Conservation (phyloP, 2,329 filamentous ascomycete species). For the Sarocladiaceae sp. region DNA sequence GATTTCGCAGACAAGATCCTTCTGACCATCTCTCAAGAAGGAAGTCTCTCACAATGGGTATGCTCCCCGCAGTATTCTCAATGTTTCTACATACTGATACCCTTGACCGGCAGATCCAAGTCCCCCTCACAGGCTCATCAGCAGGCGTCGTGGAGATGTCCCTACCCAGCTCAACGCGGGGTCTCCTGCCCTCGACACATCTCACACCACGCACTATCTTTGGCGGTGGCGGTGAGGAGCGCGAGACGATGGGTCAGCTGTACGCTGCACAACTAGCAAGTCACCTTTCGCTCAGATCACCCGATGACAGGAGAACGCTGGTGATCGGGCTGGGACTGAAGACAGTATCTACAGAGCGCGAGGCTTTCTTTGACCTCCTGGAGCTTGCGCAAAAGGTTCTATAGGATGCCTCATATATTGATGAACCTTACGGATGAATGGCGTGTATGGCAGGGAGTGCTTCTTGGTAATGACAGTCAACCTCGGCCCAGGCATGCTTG, state of each 20-base stretch:
- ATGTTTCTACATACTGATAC: not conserved
- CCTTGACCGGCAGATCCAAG: slow-evolving; percentile 57
- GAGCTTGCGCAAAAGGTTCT: slow-evolving; percentile 56
- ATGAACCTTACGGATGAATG: too few relatives aligned
- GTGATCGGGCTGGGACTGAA: slow-evolving; percentile 55
- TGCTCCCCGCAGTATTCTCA: slow-evolving; percentile 16
- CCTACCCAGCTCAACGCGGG: slow-evolving; percentile 36
- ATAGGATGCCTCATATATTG: slow-evolving; percentile 22
- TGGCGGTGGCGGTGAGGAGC: slow-evolving; percentile 70
- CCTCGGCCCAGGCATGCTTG: too few relatives aligned
- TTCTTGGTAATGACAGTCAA: too few relatives aligned
- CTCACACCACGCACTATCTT: slow-evolving; percentile 83
- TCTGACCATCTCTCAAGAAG: slow-evolving; percentile 80
- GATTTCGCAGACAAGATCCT: slow-evolving; percentile 87
- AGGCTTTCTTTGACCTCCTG: slow-evolving; percentile 58
- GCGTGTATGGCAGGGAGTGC: too few relatives aligned
- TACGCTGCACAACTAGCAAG: slow-evolving; percentile 86
- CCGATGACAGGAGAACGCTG: slow-evolving; percentile 56
- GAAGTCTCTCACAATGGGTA: slow-evolving; percentile 89
- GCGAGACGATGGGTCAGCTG: slow-evolving; percentile 80
- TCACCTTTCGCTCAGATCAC: slow-evolving; percentile 64
- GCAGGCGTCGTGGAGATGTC: slow-evolving; percentile 57
- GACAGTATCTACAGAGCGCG: slow-evolving; percentile 42
- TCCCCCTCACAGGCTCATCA: slow-evolving; percentile 65
- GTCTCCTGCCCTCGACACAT: slow-evolving; percentile 68